phyloP scores from a whole-genome alignment of 2,329 filamentous ascomycete genomes.

The Cryphonectria naterciae region DNA sequence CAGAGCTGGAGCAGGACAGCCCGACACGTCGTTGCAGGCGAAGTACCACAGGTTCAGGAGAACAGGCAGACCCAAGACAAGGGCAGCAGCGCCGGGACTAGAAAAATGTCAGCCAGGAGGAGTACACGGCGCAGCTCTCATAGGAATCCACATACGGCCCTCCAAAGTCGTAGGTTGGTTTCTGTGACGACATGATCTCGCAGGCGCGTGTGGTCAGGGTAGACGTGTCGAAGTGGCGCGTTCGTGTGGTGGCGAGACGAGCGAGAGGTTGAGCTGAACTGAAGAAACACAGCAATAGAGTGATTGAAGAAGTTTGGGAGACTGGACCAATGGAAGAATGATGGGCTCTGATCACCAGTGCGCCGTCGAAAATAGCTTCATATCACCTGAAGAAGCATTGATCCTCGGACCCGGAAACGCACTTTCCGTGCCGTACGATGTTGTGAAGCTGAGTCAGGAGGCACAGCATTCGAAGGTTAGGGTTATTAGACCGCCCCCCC shows the following conservation, averaged over 20 bases:
- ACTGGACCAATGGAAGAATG: background rate
- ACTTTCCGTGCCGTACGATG: slow-evolving; percentile 15
- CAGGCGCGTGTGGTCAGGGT: background rate
- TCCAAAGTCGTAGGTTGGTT: slow-evolving; percentile 29
- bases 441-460: slow-evolving; percentile 11
- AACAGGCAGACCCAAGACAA: slow-evolving; percentile 30
- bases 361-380: background rate
- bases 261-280: background rate
- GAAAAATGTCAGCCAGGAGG: background rate
- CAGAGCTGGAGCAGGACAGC: slow-evolving; percentile 56
- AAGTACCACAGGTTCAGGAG: slow-evolving; percentile 38
- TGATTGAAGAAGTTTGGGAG: background rate
- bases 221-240: background rate
- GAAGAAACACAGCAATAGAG: background rate
- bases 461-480: background rate
- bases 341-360: background rate
- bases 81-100: slow-evolving; percentile 29
- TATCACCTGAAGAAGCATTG: background rate
- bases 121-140: background rate
- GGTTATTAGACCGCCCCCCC: background rate
- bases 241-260: background rate
- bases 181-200: slow-evolving; percentile 15
- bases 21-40: slow-evolving; percentile 57
- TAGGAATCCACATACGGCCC: slow-evolving; percentile 27
- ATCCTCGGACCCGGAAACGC: background rate